Evolutionary conservation across 371 early-diverging fungal species (phyloP), one percentile per base, ranked within the genome.

Genomic region (Saksenaea oblongispora): DNA sequence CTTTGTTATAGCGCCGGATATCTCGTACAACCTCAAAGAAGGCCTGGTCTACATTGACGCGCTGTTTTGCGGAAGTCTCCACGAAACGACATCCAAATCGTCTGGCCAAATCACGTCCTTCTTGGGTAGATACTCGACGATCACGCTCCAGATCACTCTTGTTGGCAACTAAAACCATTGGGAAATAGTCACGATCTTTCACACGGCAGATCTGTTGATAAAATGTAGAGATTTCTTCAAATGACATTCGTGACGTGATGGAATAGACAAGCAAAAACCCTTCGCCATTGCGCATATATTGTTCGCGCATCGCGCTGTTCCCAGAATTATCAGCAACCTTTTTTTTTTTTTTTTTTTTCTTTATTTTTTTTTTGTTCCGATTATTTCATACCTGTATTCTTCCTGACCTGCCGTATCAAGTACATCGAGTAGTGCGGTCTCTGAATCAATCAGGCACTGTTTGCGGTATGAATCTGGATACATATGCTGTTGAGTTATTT

Each of bases 371-470:
- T 54, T 54, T 18, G 37, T 37, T 28, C 1, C 31, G 7, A 7
- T 31, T 31, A 7, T 31, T 31, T 7, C 31, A 24, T 54, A 83
- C 87, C 87, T 87, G 79, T 94, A 93, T 76, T 95, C 95, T 69
- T 95, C 94, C 72, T 94, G 94, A 22, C 96, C 95, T 0, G 95
- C 95, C 9, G 96, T 95, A 75, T 96, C 96, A n/a, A 95, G 86
- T 11, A 96, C 89, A 71, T 96, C 95, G 15, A 96, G 79, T 54
- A 92, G 68, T n/a, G 93, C 93, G 1, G 84, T 86, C 62, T 92
- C 91, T 27, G 85, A 89, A 59, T 96, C 94, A 59, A 96, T 88
- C 24, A 87, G 82, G 69, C 92, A 91, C 66, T 93, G 91, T 70
- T 95, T 94, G 66, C 94, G 87, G 79, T 96, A 96, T 15, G 93